Evolutionary conservation across 169 alveolate genomes (phyloP), one percentile per base, ranked within the genome.

Genomic region (Babesia divergens): DNA sequence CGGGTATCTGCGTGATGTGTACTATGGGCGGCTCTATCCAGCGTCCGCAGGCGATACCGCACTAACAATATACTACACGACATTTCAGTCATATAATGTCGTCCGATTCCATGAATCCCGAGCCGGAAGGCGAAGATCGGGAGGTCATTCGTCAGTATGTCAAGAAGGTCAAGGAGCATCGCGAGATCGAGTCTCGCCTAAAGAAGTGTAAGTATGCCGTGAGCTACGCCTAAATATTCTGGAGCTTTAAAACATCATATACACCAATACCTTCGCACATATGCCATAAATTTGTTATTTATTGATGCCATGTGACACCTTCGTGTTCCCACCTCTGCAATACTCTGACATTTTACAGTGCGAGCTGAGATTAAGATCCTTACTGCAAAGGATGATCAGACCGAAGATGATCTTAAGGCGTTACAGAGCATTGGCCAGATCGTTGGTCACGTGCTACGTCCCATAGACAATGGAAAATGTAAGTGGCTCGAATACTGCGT

Each of bases 351-450:
- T 20, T 8, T 31, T 56, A n/a, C 49, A 76, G 87, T 79, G 28
- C 82, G 87, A 5, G 60, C 75, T 13, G 95, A 91, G 32, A 91
- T 91, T 68, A 90, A 87, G 69, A 91, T 84, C 54, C 74, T 86
- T 52, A 82, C 85, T 66, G 86, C 77, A 55, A 90, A 90, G 35
- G 95, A 86, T 77, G 98, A 96, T 64, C 96, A 95, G 76, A 93
- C 98, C 9, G 99, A 98, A 79, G 98, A 96, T 47, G 95, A 96
- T 58, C 81, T 97, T 55, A 96, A 95, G 86, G 98, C 99, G 42
- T 85, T 97, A 40, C 98, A 98, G 82, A 93, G 97, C 74, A 98
- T 97, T 43, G 99, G 99, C 13, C 97, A 97, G 84, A 91, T 97
- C 37, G 95, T 97, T 50, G 99, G 99, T 55, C 99, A 98, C 82